Evolutionary conservation across 768 basidiomycete genomes (phyloP).

Genomic region (Roridomyces roridus): DNA sequence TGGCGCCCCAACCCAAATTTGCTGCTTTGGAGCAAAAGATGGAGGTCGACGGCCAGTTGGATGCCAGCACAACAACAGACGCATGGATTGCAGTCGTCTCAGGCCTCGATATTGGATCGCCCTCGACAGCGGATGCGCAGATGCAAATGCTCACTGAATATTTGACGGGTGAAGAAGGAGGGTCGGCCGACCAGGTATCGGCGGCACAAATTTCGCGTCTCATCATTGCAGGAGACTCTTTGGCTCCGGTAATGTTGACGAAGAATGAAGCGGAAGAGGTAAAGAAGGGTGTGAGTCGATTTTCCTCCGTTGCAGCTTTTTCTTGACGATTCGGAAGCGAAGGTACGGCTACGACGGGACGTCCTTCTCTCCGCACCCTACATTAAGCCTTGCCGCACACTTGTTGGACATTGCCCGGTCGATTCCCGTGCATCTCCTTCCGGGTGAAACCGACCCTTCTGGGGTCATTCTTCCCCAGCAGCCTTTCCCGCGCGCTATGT

Average conservation of each 20-base stretch:
- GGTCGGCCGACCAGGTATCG: conserved; percentile 63
- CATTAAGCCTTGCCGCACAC: conserved; percentile 67
- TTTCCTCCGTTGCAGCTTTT: background rate
- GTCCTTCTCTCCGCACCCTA: conserved; percentile 79
- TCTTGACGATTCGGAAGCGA: conserved; percentile 48
- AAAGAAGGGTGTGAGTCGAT: conserved; percentile 60
- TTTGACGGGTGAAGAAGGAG: conserved; percentile 84
- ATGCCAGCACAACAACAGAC: conserved; percentile 41
- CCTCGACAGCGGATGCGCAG: conserved; percentile 68
- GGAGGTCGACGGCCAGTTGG: conserved; percentile 72
- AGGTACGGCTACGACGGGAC: conserved; percentile 69
- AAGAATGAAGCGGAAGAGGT: conserved; percentile 45
- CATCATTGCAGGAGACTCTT: conserved; percentile 89
- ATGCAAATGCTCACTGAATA: conserved; percentile 91
- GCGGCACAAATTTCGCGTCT: conserved; percentile 82
- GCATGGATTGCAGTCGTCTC: conserved; percentile 89
- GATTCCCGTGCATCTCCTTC: conserved; percentile 87
- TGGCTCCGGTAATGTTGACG: conserved; percentile 54
- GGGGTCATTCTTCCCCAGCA: conserved; percentile 94
- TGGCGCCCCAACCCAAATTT: conserved; percentile 66
- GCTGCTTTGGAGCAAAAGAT: conserved; percentile 48
- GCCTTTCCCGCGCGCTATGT: conserved; percentile 90
- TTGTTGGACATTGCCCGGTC: conserved; percentile 77
- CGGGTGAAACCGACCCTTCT: conserved; percentile 88
- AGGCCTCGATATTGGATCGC: conserved; percentile 80